These are phyloP conservation scores for Ophiocordyceps camponoti-saundersi DNA, from an alignment of 2,329 filamentous ascomycete species.

Conservation along the genomic window DNA sequence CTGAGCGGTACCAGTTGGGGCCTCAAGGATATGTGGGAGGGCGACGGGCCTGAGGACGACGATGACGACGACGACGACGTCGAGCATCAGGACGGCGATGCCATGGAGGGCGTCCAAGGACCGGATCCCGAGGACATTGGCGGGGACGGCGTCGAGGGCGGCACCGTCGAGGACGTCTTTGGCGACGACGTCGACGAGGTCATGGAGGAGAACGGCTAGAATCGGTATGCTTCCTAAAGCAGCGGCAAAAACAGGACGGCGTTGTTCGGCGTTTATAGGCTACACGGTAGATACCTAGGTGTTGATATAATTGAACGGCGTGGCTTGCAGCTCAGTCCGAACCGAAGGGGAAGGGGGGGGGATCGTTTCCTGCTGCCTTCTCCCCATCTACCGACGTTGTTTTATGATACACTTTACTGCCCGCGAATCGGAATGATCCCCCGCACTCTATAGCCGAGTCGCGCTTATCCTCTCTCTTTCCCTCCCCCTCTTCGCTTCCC, in stretches of 20 bases:
- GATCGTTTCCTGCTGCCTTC: not conserved
- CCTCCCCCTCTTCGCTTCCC: conserved; percentile 19
- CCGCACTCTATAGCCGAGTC: not conserved
- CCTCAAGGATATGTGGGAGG: conserved; percentile 40
- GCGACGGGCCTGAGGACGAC: conserved; percentile 20
- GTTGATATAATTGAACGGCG: not conserved
- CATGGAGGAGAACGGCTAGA: conserved; percentile 26
- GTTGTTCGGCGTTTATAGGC: not conserved
- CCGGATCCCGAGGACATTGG: conserved; percentile 23
- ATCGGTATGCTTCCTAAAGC: not conserved
- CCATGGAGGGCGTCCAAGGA: conserved; percentile 30
- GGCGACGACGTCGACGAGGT: conserved; percentile 38
- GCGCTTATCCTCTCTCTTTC: conserved; percentile 38
- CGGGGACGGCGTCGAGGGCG: conserved; percentile 29
- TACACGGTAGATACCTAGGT: not conserved
- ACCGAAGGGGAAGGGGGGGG: not conserved
- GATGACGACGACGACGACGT: conserved; percentile 24
- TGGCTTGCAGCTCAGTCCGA: not conserved
- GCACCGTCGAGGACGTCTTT: conserved; percentile 37
- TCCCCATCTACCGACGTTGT: not conserved
- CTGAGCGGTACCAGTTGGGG: conserved; percentile 50
- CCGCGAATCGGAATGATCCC: conserved; percentile 24
- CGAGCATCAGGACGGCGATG: conserved; percentile 22
- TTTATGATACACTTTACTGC: conserved; percentile 31
- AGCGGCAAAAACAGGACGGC: not conserved